phyloP scores from a whole-genome alignment of 129 eudicot species.

The Dittrichia graveolens region DNA sequence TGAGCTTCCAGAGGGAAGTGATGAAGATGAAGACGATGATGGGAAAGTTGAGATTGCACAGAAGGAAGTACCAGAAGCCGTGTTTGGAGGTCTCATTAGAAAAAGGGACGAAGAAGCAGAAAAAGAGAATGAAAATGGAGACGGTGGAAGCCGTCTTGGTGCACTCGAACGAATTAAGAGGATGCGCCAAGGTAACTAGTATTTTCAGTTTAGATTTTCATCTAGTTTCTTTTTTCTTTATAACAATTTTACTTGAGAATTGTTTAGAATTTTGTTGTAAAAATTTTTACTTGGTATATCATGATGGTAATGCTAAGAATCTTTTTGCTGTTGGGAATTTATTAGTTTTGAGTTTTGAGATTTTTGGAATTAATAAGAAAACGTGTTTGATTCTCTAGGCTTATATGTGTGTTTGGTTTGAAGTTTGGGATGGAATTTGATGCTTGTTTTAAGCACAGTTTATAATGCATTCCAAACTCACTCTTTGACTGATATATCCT shows the following conservation, averaged over 20 bases:
- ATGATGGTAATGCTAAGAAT: conserved; percentile 2
- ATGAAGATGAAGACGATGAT: conserved; percentile 49
- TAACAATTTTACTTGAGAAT: conserved; percentile 11
- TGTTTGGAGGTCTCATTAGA: conserved; percentile 69
- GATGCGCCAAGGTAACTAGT: conserved; percentile 52
- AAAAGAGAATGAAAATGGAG: conserved; percentile 35
- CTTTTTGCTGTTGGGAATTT: conserved; percentile 18
- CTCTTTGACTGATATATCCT: no score
- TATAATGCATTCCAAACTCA: no score
- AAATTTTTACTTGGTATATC: conserved; percentile 8
- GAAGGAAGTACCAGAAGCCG: conserved; percentile 76
- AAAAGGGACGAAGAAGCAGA: conserved; percentile 50
- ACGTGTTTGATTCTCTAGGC: no score
- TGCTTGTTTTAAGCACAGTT: no score
- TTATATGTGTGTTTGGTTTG: no score
- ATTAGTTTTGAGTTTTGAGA: not conserved
- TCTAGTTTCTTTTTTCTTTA: conserved; percentile 11
- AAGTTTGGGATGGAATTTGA: no score
- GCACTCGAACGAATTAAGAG: conserved; percentile 83
- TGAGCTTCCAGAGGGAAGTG: conserved; percentile 88
- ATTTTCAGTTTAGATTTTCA: not conserved
- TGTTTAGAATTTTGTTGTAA: conserved; percentile 27
- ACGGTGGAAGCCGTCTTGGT: conserved; percentile 56
- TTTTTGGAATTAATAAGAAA: not conserved
- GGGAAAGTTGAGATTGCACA: conserved; percentile 68